These are phyloP conservation scores for Pochonia chlamydosporia DNA, from an alignment of 2,329 filamentous ascomycete species.

Conservation along the genomic window DNA sequence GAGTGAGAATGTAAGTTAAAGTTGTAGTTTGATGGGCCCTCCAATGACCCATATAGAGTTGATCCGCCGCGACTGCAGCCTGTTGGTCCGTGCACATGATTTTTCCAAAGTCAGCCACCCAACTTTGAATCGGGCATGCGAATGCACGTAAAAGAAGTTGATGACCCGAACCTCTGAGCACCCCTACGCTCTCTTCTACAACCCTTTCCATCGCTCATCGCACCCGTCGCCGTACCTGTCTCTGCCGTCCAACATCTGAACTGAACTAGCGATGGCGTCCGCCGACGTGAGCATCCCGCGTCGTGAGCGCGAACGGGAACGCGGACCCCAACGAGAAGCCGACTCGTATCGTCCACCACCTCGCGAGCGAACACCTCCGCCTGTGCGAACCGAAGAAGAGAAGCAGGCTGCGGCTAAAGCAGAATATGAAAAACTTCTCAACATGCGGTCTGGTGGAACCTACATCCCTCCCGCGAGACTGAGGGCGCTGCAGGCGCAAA, in stretches of 20 bases:
- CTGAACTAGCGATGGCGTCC: conserved; percentile 36
- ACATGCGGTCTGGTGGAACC: conserved; percentile 88
- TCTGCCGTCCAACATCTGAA: background rate
- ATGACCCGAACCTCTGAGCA: background rate
- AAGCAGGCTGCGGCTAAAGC: conserved; percentile 86
- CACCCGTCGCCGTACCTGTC: background rate
- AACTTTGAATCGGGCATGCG: background rate
- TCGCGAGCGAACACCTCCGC: conserved; percentile 26
- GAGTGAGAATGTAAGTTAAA: too few relatives aligned
- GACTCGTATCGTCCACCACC: conserved; percentile 45
- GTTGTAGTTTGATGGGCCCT: too few relatives aligned
- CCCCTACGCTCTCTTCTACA: too few relatives aligned
- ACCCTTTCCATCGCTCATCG: background rate
- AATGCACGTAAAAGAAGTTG: background rate
- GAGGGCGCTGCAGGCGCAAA: conserved; percentile 88
- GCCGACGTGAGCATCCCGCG: conserved; percentile 35
- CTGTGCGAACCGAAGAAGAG: conserved; percentile 63
- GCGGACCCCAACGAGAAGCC: conserved; percentile 31
- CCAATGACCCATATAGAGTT: too few relatives aligned
- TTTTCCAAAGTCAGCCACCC: conserved; percentile 14
- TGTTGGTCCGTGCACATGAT: conserved; percentile 17
- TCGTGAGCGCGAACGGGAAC: conserved; percentile 24
- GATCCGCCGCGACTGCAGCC: too few relatives aligned
- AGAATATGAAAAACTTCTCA: conserved; percentile 88
- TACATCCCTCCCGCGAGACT: conserved; percentile 93